Conservation (phyloP, 2,329 filamentous ascomycete species). For the Nemania bipapillata region DNA sequence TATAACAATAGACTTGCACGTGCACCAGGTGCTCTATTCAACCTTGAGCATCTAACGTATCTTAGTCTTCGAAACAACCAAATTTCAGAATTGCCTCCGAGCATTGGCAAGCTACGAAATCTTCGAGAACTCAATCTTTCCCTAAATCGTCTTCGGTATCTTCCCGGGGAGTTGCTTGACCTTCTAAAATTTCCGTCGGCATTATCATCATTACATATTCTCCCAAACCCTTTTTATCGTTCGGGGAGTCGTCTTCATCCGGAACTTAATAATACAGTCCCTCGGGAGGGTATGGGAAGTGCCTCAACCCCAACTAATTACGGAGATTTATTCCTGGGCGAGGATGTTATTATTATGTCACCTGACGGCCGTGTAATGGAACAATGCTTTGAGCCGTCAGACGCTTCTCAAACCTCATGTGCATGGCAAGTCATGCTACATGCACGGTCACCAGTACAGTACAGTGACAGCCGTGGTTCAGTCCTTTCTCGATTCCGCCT, state of each 20-base stretch:
- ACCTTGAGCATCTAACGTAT: slow-evolving; percentile 69
- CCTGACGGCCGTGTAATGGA: slow-evolving; percentile 12
- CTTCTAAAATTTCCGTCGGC: slow-evolving; percentile 61
- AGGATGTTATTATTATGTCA: not conserved
- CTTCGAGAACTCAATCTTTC: slow-evolving; percentile 73
- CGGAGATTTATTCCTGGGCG: not conserved
- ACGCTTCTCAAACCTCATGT: not conserved
- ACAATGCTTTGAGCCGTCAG: not conserved
- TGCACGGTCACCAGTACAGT: slow-evolving; percentile 50
- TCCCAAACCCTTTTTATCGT: slow-evolving; percentile 71
- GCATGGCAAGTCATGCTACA: slow-evolving; percentile 42
- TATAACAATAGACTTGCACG: slow-evolving; percentile 66
- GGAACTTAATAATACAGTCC: not conserved
- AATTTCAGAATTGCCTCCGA: slow-evolving; percentile 69
- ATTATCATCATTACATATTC: slow-evolving; percentile 64
- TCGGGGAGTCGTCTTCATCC: slow-evolving; percentile 46
- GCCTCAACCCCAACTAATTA: not conserved
- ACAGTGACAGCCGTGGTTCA: slow-evolving; percentile 48
- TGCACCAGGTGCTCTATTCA: slow-evolving; percentile 70
- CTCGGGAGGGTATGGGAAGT: not conserved
- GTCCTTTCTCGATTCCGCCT: slow-evolving; percentile 47
- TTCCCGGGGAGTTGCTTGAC: slow-evolving; percentile 72
- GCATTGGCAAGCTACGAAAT: slow-evolving; percentile 67
- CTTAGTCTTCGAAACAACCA: slow-evolving; percentile 74
- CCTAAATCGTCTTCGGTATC: slow-evolving; percentile 68